These are phyloP conservation scores for Oropetium thomaeum DNA, from an alignment of 176 grass and related monocot species.

Conservation along the genomic window DNA sequence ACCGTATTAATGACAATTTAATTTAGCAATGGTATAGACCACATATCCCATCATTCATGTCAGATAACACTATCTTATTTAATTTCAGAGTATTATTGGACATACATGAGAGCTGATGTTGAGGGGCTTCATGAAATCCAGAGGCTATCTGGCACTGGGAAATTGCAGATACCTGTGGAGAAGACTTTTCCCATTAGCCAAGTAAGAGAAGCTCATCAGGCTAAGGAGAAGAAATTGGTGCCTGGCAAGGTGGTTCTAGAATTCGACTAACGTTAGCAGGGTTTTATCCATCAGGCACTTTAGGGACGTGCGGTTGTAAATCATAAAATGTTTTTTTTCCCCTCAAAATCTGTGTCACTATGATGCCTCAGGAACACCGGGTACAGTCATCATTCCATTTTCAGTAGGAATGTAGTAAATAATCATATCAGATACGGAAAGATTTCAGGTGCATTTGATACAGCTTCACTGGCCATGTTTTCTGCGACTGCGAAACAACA, in stretches of 20 bases:
- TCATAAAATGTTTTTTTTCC: slow-evolving; percentile 21
- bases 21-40: not conserved
- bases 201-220: slow-evolving; percentile 84
- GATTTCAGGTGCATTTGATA: slow-evolving; percentile 2
- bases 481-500: not conserved
- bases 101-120: slow-evolving; percentile 92
- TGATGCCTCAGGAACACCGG: slow-evolving; percentile 13
- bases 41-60: not conserved
- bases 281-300: slow-evolving; percentile 2
- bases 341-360: slow-evolving; percentile 11
- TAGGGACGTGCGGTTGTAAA: slow-evolving; percentile 35
- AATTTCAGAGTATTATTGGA: slow-evolving; percentile 94
- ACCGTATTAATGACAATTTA: not conserved
- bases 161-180: slow-evolving; percentile 84
- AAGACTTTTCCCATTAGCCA: slow-evolving; percentile 68
- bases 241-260: slow-evolving; percentile 90
- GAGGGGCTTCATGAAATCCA: slow-evolving; percentile 87
- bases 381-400: slow-evolving; percentile 26
- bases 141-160: slow-evolving; percentile 61
- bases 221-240: slow-evolving; percentile 74
- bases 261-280: slow-evolving; percentile 48
- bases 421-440: slow-evolving; percentile 14
- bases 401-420: slow-evolving; percentile 41
- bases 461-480: not conserved
- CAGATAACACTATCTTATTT: slow-evolving; percentile 5